phyloP scores from a whole-genome alignment of 2,329 filamentous ascomycete genomes.

The Didymella keratinophila region DNA sequence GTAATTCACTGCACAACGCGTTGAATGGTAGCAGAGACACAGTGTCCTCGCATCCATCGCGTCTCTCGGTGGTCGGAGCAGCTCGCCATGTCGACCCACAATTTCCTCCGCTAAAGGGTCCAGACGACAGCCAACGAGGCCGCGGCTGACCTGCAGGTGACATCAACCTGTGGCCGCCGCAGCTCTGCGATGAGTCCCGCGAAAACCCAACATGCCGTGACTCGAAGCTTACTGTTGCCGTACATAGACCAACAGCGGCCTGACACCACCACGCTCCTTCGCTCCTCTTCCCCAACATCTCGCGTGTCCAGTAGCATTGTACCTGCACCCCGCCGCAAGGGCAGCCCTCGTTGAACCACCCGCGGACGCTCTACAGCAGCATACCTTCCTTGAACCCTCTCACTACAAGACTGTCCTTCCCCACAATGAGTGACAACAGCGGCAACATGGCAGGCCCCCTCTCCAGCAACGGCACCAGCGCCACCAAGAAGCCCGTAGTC shows the following conservation, averaged over 20 bases:
- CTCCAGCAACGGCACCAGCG: conserved; percentile 20
- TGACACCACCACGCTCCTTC: neutral
- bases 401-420: neutral
- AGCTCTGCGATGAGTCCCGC: conserved; percentile 14
- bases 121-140: conserved; percentile 30
- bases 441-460: conserved; percentile 29
- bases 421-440: neutral
- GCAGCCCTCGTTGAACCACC: neutral
- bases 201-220: neutral
- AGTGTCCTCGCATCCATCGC: conserved; percentile 15
- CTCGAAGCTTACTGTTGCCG: neutral
- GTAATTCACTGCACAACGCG: too few relatives aligned
- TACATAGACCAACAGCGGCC: neutral
- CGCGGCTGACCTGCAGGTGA: conserved; percentile 6
- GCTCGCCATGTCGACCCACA: conserved; percentile 5
- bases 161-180: neutral
- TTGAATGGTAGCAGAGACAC: conserved; percentile 2
- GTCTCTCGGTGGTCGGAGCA: neutral
- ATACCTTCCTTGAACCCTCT: neutral
- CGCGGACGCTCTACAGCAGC: neutral
- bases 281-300: neutral
- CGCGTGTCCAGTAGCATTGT: neutral
- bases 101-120: conserved; percentile 19
- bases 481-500: conserved; percentile 67
- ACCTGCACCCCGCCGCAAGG: conserved; percentile 7